Base-by-base conservation (phyloP, 139 green algal genomes). In the Tetradesmus lagerheimii region DNA sequence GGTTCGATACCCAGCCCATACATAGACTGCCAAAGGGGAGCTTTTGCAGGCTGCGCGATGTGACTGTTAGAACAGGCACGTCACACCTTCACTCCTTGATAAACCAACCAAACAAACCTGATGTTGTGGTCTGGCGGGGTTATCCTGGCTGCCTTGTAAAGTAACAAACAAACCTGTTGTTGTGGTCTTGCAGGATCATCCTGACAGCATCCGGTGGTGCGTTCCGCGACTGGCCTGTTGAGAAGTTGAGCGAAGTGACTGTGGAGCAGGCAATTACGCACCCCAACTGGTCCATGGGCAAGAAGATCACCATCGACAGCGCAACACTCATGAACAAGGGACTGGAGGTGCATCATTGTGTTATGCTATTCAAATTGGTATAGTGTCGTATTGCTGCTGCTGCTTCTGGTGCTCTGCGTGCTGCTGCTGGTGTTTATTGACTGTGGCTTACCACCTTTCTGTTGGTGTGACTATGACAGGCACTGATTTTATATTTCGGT, bases 311-410 rank as follows among this genome's bases (percentile, higher is more conserved):
- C 4, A 96, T 99, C 64, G 98, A 99, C 93, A 97, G 92, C 43
- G 98, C 98, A 38, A 99, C 98, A 3, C 95, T 99, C 76, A 99
- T 99, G 98, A 99, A 99, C 97, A 99, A 99, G 95, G 97, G 94
- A 0, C 92, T 97, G 23, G 90, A 94, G 92, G 86, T 80, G 66
- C 39, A 39, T 1, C 23, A 45, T 14, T 41, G 39, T 2, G 34
- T 45, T 35, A 11, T 50, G 43, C 8, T 8, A 50, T 50, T 50
- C 4, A 14, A 50, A 50, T 50, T 50, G 5, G 4, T 50, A 8
- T 53, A 1, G 9, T 14, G 35, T 80, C 29, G n/a, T n/a, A n/a
- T 12, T 43, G n/a, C 27, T 76, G 74, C 74, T 41, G 79, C 79
- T 67, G 43, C 43, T 62, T 45, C 43, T 71, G n/a, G n/a, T n/a